A percentile compares a stretch with the other conserved stretches of the same genome.
These are phyloP conservation scores for Boletus vinaceobasis DNA, from an alignment of 768 basidiomycete genomes.

Conservation along the genomic window DNA sequence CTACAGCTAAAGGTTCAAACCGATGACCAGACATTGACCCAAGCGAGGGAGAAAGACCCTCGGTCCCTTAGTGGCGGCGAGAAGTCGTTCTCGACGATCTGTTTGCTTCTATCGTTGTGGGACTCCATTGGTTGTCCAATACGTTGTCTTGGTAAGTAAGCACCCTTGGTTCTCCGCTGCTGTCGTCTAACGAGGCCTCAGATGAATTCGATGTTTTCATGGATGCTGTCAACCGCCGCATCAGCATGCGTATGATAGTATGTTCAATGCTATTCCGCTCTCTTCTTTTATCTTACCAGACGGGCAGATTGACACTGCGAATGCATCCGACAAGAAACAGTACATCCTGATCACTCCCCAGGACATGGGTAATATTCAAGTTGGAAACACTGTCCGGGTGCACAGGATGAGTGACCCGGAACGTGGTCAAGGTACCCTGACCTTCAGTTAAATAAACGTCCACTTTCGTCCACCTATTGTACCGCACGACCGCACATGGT, in stretches of 20 bases:
- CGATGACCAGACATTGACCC: constrained; percentile 68
- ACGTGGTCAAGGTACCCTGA: constrained; percentile 53
- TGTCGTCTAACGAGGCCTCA: constrained; percentile 24
- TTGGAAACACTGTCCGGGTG: constrained; percentile 70
- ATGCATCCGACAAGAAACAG: constrained; percentile 82
- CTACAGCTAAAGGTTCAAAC: constrained; percentile 78
- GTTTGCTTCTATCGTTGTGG: constrained; percentile 92
- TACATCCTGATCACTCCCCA: constrained; percentile 97
- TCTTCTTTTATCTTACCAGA: constrained; percentile 4
- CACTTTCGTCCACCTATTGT: background rate
- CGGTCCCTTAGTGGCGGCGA: constrained; percentile 89
- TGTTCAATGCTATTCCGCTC: constrained; percentile 16
- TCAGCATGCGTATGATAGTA: constrained; percentile 96
- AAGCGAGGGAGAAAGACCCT: constrained; percentile 77
- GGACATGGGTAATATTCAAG: constrained; percentile 72
- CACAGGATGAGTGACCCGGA: constrained; percentile 78
- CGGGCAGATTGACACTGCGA: constrained; percentile 81
- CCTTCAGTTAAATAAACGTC: constrained; percentile 24
- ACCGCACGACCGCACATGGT: background rate
- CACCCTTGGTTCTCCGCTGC: background rate
- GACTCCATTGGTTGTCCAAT: constrained; percentile 93
- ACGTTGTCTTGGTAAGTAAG: constrained; percentile 72
- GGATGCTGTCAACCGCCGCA: constrained; percentile 88
- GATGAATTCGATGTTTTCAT: constrained; percentile 99
- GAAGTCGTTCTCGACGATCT: constrained; percentile 96